phyloP scores from a whole-genome alignment of 148 eudicot species.

The Hydrangea macrophylla region DNA sequence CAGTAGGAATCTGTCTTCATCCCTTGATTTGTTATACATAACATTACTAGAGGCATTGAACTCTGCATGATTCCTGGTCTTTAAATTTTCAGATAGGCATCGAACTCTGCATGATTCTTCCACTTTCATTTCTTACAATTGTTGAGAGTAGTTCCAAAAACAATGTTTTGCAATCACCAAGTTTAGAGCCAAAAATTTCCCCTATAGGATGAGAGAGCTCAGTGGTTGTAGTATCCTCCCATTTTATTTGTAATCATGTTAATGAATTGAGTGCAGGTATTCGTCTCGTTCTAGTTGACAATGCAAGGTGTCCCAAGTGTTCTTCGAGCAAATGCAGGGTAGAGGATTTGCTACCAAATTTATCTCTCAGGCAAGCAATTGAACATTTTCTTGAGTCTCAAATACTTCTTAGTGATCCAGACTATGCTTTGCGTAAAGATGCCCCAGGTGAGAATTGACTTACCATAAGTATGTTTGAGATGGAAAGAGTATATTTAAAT shows the following conservation, averaged over 20 bases:
- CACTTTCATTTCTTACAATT: neutral
- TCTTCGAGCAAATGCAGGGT: slow-evolving; percentile 53
- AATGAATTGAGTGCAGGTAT: slow-evolving; percentile 41
- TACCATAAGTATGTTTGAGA: neutral
- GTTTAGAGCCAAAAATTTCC: neutral
- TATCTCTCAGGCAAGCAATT: slow-evolving; percentile 66
- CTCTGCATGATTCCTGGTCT: neutral
- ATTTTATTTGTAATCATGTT: neutral
- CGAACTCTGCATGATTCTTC: neutral
- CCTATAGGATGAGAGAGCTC: neutral
- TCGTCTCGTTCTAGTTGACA: slow-evolving; percentile 30
- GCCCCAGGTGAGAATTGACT: slow-evolving; percentile 50
- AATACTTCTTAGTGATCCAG: slow-evolving; percentile 29
- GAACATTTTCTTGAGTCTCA: slow-evolving; percentile 54
- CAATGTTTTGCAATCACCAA: neutral
- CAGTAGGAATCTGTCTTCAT: neutral
- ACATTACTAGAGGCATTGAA: neutral
- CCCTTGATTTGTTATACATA: neutral
- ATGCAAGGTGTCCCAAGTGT: slow-evolving; percentile 64
- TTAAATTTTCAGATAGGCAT: neutral
- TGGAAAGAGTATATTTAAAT: neutral
- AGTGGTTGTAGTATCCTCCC: neutral
- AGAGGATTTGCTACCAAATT: slow-evolving; percentile 59
- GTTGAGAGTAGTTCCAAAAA: neutral
- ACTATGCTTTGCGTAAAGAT: slow-evolving; percentile 40